Base-by-base conservation (phyloP, 106 monocot genomes). In the Allium sativum region DNA sequence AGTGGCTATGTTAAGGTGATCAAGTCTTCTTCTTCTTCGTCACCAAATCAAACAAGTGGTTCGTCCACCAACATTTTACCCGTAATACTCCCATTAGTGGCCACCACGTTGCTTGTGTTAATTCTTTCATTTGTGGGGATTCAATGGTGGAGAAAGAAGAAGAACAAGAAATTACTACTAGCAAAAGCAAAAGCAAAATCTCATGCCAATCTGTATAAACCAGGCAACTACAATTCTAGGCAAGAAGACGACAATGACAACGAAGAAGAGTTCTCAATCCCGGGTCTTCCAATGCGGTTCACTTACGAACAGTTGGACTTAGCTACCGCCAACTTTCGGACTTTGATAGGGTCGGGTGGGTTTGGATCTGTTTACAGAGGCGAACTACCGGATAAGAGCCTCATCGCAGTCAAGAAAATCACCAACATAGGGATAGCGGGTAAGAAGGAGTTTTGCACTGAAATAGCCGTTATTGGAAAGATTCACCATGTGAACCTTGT, bases 401-500 rank as follows among this genome's bases (percentile, higher is more conserved):
- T 57, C 8, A 74, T 98, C 10, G 91, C 96, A 31, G 96, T 98
- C 40, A 98, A 98, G 74, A 70, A 69, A 71, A 78, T 98, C 50
- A 51, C 60, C 54, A 62, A 56, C 46, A 43, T 73, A 47, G 84
- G 87, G 9, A 12, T 74, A 12, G 90, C 79, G 12, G 81, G 84
- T 42, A 81, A 77, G 73, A 75, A 66, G 40, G 96, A 96, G 40
- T 96, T 96, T 66, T 82, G 76, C 65, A 91, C 96, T 8, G 96
- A 96, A 76, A 91, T 96, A 41, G 87, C 91, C 7, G 76, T 98
- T 55, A 98, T 98, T 71, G 91, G 91, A 44, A 98, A 76, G 55
- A 80, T 98, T 55, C 96, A 84, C 53, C 96, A 98, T 80, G 71
- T 91, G 56, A 98, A 98, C 74, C 79, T 98, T 21, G 96, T 96